Evolutionary conservation across 2,329 filamentous ascomycete species (phyloP).

Genomic region (Madurella fahalii): DNA sequence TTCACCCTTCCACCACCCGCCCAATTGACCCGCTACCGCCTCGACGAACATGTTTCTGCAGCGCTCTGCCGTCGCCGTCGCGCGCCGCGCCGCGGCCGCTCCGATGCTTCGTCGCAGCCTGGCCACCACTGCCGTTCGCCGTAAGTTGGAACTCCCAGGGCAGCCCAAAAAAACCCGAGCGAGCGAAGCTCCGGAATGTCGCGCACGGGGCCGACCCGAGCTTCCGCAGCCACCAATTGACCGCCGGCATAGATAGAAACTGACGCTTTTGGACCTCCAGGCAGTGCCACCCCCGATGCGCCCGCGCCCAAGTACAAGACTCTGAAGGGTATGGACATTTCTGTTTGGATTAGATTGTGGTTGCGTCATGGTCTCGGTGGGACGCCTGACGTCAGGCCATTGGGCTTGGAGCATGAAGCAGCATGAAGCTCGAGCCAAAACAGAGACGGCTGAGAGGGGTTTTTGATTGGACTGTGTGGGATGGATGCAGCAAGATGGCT

Average conservation of each 20-base stretch:
- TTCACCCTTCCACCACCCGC: slow-evolving; percentile 8
- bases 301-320: slow-evolving; percentile 37
- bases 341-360: neutral
- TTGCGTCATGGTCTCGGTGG: slow-evolving; percentile 13
- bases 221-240: slow-evolving; percentile 7
- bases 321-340: slow-evolving; percentile 42
- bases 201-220: slow-evolving; percentile 6
- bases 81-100: slow-evolving; percentile 54
- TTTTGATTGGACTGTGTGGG: neutral
- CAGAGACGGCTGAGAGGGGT: neutral
- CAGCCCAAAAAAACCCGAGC: slow-evolving; percentile 13
- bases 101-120: slow-evolving; percentile 57
- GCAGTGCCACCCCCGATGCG: slow-evolving; percentile 32
- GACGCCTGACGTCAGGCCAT: slow-evolving; percentile 18
- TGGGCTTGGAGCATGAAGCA: neutral
- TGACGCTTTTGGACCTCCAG: slow-evolving; percentile 23
- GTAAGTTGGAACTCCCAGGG: slow-evolving; percentile 42
- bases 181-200: slow-evolving; percentile 19
- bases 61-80: slow-evolving; percentile 57
- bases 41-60: slow-evolving; percentile 54
- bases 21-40: slow-evolving; percentile 13
- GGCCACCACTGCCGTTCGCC: slow-evolving; percentile 56
- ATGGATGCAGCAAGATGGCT: slow-evolving; percentile 12
- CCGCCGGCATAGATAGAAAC: slow-evolving; percentile 4
- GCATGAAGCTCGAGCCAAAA: neutral